Base-by-base conservation (phyloP, 106 monocot species). In the Phalaenopsis aphrodite region DNA sequence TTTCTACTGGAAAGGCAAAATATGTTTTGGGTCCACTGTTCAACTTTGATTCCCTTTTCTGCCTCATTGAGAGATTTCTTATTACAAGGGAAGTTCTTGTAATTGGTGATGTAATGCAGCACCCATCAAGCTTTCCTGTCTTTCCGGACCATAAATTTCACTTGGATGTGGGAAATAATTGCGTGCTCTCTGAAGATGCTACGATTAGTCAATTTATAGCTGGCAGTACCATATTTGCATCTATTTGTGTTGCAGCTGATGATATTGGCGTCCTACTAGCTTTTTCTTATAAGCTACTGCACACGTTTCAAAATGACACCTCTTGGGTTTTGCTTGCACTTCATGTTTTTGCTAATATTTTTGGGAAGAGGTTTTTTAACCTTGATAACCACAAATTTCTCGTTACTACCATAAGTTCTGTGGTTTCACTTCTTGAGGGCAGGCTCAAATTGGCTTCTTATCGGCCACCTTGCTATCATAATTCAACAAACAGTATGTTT, bases 141-240 rank as follows among this genome's bases (percentile, higher is more conserved):
- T 24, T 23, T 64, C 64, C 80, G 42, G 5, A 56, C 3, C 17
- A 41, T 12, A 24, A 69, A 68, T 52, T 67, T 78, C 58, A 77
- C 41, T 21, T 74, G 37, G 68, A 75, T 52, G 81, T 80, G 38
- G 71, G 46, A 46, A 68, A 78, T 81, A 56, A 56, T 42, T 75
- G 48, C 38, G 55, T 89, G 41, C 77, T 77, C 56, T 64, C 68
- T 47, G 80, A 30, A 79, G 55, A 64, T 80, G 87, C 88, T 37
- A 82, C 86, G 36, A 18, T 73, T 46, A 67, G 78, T 78, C 91
- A 96, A 56, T 80, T 91, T 17, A 65, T 88, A 4, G 85, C 91
- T 79, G 91, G 87, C 37, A 81, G 93, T 65, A 80, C 88, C 49
- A 81, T 96, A 78, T 88, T 91, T 19, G 91, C 93, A 79, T 90